Evolutionary conservation across 306 rosid genomes (phyloP).

Genomic region (Astragalus glycyphyllos): DNA sequence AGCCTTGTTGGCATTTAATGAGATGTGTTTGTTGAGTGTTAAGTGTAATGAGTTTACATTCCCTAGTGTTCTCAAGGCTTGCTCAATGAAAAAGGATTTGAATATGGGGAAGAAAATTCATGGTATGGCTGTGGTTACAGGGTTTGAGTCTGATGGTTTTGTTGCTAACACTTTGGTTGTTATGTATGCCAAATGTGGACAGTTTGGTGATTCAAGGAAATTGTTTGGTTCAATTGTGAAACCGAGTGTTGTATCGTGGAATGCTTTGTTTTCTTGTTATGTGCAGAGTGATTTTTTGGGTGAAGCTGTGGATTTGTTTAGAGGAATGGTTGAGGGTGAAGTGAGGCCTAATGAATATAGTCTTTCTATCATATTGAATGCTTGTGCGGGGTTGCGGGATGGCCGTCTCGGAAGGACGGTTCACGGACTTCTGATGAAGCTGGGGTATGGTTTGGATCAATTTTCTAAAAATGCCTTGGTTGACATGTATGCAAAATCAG

Average conservation of each 20-base stretch:
- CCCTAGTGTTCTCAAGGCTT: constrained; percentile 79
- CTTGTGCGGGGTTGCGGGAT: constrained; percentile 64
- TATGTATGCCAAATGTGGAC: constrained; percentile 79
- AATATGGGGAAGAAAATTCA: constrained; percentile 68
- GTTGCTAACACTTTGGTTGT: constrained; percentile 85
- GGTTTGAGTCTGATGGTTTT: constrained; percentile 78
- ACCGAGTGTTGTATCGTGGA: constrained; percentile 77
- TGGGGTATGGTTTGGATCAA: constrained; percentile 69
- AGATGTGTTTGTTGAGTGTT: constrained; percentile 62
- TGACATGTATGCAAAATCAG: constrained; percentile 84
- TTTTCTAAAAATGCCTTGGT: constrained; percentile 84
- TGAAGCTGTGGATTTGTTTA: constrained; percentile 68
- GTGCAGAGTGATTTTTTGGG: constrained; percentile 57
- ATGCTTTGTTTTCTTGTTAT: constrained; percentile 78
- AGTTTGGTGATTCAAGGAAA: constrained; percentile 67
- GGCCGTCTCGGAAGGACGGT: constrained; percentile 58
- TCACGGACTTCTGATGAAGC: constrained; percentile 67
- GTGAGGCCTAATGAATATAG: constrained; percentile 78
- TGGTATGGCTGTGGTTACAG: constrained; percentile 60
- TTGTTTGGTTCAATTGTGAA: constrained; percentile 60
- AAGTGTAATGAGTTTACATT: constrained; percentile 78
- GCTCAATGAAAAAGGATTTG: constrained; percentile 64
- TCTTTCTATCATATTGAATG: constrained; percentile 75
- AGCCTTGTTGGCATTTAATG: constrained; percentile 64
- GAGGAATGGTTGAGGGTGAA: constrained; percentile 69